Evolutionary conservation across 805 yeast genomes (phyloP).

Genomic region (Grigorovia humatica): DNA sequence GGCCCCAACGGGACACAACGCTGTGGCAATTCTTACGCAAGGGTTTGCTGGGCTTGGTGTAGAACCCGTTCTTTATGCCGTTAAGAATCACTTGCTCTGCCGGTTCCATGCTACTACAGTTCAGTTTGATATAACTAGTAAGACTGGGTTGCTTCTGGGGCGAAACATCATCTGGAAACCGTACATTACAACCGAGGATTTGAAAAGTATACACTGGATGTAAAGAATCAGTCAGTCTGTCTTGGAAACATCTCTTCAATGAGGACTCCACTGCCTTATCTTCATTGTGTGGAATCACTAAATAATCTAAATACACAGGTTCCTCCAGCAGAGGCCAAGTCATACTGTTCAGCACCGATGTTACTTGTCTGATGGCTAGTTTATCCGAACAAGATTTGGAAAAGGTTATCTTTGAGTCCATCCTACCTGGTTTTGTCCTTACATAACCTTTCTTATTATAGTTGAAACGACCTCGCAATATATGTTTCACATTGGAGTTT

Average conservation of each 20-base stretch:
- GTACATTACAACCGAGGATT: conserved; percentile 1
- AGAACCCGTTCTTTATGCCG: conserved; percentile 54
- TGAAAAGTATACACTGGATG: conserved; percentile 2
- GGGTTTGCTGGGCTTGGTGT: conserved; percentile 32
- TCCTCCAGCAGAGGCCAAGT: conserved; percentile 30
- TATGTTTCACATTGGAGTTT: conserved; percentile 16
- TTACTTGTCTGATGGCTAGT: conserved; percentile 50
- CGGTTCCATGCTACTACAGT: background rate
- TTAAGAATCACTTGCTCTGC: conserved; percentile 34
- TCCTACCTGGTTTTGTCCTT: conserved; percentile 87
- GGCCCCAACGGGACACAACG: conserved; percentile 7
- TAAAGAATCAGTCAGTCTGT: conserved; percentile 1
- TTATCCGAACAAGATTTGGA: conserved; percentile 91
- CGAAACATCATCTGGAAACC: conserved; percentile 13
- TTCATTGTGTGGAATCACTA: conserved; percentile 36
- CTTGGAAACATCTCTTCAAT: conserved; percentile 12
- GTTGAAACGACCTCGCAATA: conserved; percentile 54
- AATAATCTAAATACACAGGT: conserved; percentile 32
- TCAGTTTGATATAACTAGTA: conserved; percentile 12
- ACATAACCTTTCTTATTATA: conserved; percentile 51
- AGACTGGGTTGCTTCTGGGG: conserved; percentile 14
- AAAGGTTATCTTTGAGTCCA: conserved; percentile 58
- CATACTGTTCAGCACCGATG: conserved; percentile 42
- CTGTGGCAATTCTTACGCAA: conserved; percentile 34
- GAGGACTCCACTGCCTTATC: background rate